Evolutionary conservation across 257 asterid genomes (phyloP).

Genomic region (Solanum bulbocastanum): DNA sequence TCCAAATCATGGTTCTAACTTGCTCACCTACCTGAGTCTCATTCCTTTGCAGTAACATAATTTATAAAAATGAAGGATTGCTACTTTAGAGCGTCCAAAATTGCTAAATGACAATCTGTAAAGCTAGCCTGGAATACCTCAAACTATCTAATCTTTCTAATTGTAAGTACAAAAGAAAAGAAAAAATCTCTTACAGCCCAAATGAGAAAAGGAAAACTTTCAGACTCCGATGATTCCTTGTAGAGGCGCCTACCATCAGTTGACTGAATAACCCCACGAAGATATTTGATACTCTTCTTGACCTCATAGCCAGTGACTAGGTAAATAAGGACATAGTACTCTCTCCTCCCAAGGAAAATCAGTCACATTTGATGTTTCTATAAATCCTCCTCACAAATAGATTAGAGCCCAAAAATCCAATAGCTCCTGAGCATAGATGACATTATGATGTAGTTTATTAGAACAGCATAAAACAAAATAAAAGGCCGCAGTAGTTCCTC

Average conservation of each 20-base stretch:
- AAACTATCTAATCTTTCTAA: slow-evolving; percentile 23
- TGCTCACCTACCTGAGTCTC: background rate
- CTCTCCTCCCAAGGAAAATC: background rate
- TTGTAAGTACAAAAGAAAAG: slow-evolving; percentile 3
- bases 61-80: background rate
- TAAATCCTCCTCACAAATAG: slow-evolving; percentile 92
- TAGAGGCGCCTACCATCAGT: slow-evolving; percentile 19
- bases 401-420: slow-evolving; percentile 87
- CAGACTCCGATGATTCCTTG: slow-evolving; percentile 22
- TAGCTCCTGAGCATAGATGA: slow-evolving; percentile 48
- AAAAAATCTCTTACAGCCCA: slow-evolving; percentile 17
- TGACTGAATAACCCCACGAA: background rate
- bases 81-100: background rate
- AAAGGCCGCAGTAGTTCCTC: background rate
- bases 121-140: slow-evolving; percentile 10
- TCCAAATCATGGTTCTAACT: background rate
- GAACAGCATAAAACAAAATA: background rate
- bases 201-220: slow-evolving; percentile 16
- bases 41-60: background rate
- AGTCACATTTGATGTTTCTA: slow-evolving; percentile 91
- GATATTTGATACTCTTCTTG: slow-evolving; percentile 1
- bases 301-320: background rate
- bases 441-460: background rate
- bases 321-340: background rate
- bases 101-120: background rate